Conservation (phyloP, 805 yeast species). For the Myxozyma kluyveri region DNA sequence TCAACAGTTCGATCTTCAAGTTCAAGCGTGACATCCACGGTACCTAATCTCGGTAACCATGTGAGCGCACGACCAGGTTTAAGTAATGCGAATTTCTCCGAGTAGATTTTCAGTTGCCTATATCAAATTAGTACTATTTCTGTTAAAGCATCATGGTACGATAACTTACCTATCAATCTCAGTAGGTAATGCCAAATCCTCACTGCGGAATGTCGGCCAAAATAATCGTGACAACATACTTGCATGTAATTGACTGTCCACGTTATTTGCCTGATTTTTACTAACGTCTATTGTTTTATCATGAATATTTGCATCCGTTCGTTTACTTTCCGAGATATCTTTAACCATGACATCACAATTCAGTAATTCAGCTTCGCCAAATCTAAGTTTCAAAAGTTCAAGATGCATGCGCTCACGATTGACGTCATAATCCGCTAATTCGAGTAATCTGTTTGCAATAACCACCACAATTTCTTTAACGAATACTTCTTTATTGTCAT, state of each 20-base stretch:
- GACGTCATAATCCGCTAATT: slow-evolving; percentile 35
- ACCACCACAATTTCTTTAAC: slow-evolving; percentile 61
- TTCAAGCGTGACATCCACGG: slow-evolving; percentile 57
- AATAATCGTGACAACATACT: slow-evolving; percentile 70
- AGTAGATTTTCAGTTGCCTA: slow-evolving; percentile 47
- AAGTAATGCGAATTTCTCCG: slow-evolving; percentile 42
- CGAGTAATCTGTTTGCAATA: slow-evolving; percentile 57
- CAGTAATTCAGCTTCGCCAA: slow-evolving; percentile 64
- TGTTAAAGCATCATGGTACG: slow-evolving; percentile 8
- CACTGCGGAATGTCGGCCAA: slow-evolving; percentile 65
- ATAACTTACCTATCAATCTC: slow-evolving; percentile 41
- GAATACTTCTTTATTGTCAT: slow-evolving; percentile 65
- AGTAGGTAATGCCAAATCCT: slow-evolving; percentile 51
- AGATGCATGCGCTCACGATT: slow-evolving; percentile 41
- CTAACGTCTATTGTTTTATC: slow-evolving; percentile 32
- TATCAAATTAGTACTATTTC: too few relatives aligned
- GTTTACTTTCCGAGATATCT: slow-evolving; percentile 61
- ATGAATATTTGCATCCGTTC: slow-evolving; percentile 45
- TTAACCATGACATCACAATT: slow-evolving; percentile 80
- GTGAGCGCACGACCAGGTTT: slow-evolving; percentile 60
- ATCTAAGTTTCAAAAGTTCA: slow-evolving; percentile 56
- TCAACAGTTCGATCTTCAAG: slow-evolving; percentile 46
- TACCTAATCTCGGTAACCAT: slow-evolving; percentile 59
- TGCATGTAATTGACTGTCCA: slow-evolving; percentile 46
- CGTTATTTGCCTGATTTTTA: slow-evolving; percentile 30